Evolutionary conservation across 345 rosid genomes (phyloP), one percentile per base, ranked within the genome.

Genomic region (Populus deltoides): DNA sequence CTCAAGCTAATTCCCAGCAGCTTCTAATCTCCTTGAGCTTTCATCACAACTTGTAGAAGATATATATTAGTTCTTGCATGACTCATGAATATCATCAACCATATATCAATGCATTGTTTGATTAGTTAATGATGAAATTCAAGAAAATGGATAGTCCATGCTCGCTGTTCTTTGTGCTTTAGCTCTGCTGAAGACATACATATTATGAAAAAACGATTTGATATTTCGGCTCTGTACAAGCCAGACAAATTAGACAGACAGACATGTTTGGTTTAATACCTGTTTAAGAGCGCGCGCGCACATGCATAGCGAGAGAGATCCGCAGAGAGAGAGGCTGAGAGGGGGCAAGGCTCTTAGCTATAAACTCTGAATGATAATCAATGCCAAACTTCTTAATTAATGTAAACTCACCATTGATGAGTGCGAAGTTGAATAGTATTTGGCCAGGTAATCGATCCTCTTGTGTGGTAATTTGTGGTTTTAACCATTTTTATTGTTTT

Each of bases 161-260:
- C 38, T 47, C 41, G 45, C 45, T 63, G 18, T 47, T 47, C 18
- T 78, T 75, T 65, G 70, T 33, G 67, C 12, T 75, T 75, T 72
- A 76, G 63, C 17, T 27, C 47, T 45, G 51, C 71, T 74, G 51
- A 73, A 74, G 71, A 80, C 66, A 74, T 38, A 49, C 75, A 74
- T 70, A 45, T 20, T 1, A 59, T 3, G 63, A 59, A 59, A 57
- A 59, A 10, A 3, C 9, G 13, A 57, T 10, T n/a, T 10, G 29
- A 24, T 43, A 43, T 43, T 13, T 43, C 13, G 47, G 47, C 47
- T 11, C 47, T 43, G 47, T 43, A 3, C 13, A 43, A 11, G 15
- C 12, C 47, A 43, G 47, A 13, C 4, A 10, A 43, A 43, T 43
- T 43, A 43, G 47, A 10, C 77, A 36, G 79, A 57, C 76, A 73